Conservation (phyloP, 495 filamentous ascomycete genomes). For the Coniosporium apollinis region DNA sequence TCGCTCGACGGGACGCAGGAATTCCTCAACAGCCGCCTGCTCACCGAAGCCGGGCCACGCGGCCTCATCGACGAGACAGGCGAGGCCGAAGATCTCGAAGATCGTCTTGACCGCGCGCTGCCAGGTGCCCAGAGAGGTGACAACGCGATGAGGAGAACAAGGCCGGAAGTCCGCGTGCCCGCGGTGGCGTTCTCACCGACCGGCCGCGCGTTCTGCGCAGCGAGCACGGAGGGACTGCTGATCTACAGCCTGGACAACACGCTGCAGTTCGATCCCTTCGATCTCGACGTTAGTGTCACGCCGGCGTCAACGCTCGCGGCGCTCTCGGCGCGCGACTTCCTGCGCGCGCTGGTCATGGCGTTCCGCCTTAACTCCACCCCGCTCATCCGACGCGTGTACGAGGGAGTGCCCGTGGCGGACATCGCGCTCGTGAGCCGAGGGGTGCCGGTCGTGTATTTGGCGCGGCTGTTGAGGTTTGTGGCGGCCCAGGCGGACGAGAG, state of each 20-base stretch:
- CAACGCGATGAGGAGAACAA: constrained; percentile 51
- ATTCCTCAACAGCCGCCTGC: constrained; percentile 75
- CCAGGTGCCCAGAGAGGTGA: constrained; percentile 81
- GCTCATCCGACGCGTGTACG: constrained; percentile 69
- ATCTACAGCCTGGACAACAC: constrained; percentile 74
- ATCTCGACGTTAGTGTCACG: constrained; percentile 84
- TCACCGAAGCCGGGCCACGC: constrained; percentile 79
- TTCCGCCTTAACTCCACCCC: constrained; percentile 77
- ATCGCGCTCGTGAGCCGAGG: constrained; percentile 63
- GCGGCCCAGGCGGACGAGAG: constrained; percentile 73
- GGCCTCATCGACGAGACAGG: constrained; percentile 72
- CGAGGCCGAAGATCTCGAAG: constrained; percentile 76
- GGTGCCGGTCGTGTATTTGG: constrained; percentile 74
- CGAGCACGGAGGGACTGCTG: constrained; percentile 82
- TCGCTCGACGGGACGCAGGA: constrained; percentile 92
- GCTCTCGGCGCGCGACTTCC: constrained; percentile 59
- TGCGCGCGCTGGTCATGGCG: constrained; percentile 89
- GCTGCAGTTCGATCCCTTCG: constrained; percentile 82
- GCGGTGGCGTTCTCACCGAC: constrained; percentile 76
- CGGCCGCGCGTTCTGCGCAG: constrained; percentile 81
- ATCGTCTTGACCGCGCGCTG: constrained; percentile 66
- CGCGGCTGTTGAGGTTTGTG: constrained; percentile 66
- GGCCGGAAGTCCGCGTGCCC: constrained; percentile 73
- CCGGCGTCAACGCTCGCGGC: constrained; percentile 61
- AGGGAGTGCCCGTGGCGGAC: constrained; percentile 57